Base-by-base conservation (phyloP, 352 stramenopile genomes). In the Pythium graminicola region DNA sequence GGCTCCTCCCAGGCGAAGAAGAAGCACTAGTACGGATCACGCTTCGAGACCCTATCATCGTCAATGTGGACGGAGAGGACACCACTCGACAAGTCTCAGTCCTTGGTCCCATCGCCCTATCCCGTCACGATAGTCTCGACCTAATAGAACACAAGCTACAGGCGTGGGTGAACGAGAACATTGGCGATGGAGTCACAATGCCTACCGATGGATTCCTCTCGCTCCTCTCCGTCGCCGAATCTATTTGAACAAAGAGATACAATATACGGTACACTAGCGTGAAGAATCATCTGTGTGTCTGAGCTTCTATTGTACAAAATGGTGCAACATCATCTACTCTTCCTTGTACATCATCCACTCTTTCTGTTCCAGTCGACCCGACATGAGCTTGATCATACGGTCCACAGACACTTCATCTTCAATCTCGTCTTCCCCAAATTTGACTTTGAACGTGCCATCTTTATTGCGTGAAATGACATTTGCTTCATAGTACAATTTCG, bases 341-440 rank as follows among this genome's bases (percentile, higher is more conserved):
- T 80, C 70, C 58, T 81, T 86, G 44, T 76, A 82, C 72, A 84
- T 86, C 75, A 86, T 84, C 67, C 73, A 79, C 50, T 86, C 75
- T 43, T 82, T 84, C 29, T 81, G 64, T 44, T 84, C 72, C 26
- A 86, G 63, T 4, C 75, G 62, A 2, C 75, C 75, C 6, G 75
- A 83, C 72, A 83, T 86, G 55, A 84, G 66, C 46, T 86, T 86
- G 41, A 86, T 41, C 40, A 84, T 64, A 19, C 71, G 65, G 33
- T 79, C 71, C 0, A 39, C 42, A 11, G 62, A 38, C 38, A 84
- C 58, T 19, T 72, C 57, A 57, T 84, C 67, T 43, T 86, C 73
- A 16, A 80, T 59, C 54, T 84, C 71, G 39, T 81, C 75, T 14
- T 83, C 70, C 29, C 50, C 62, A 48, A 86, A 86, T 33, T 74